A percentile compares a stretch with the other conserved stretches of the same genome.
These are phyloP conservation scores for Cucumis melo DNA, from an alignment of 306 rosid species.

Conservation along the genomic window DNA sequence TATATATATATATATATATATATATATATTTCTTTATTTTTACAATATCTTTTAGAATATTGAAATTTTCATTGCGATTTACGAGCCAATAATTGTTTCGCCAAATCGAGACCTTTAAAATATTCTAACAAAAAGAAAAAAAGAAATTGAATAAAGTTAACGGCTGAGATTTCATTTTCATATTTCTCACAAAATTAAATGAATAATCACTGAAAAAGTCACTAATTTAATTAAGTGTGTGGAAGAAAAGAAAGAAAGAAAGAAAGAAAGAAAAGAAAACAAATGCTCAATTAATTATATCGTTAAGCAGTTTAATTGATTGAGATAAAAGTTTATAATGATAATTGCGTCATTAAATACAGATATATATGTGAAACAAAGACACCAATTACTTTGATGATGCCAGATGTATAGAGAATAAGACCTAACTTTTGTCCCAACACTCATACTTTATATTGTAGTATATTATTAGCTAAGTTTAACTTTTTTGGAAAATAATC, in stretches of 20 bases:
- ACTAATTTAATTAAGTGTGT: not conserved
- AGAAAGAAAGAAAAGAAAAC: too few relatives aligned
- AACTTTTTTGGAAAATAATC: not conserved
- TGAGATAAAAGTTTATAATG: not conserved
- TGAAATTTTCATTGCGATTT: too few relatives aligned
- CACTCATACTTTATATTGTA: not conserved
- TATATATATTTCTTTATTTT: not conserved
- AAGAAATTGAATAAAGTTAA: not conserved
- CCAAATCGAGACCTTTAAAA: not conserved
- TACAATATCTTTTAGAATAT: too few relatives aligned
- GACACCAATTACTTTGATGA: not conserved
- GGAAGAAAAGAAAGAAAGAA: not conserved
- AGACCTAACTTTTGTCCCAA: not conserved
- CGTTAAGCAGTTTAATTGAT: not conserved
- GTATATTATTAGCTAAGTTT: not conserved
- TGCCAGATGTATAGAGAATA: not conserved
- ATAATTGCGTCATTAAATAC: not conserved
- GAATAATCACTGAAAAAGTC: not conserved
- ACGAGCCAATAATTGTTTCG: conserved; percentile 4
- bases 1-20: too few relatives aligned
- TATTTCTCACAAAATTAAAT: not conserved
- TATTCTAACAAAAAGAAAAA: not conserved
- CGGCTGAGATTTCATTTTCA: not conserved
- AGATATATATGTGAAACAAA: not conserved
- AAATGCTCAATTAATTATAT: not conserved